These are phyloP conservation scores for Heritiera fomes DNA, from an alignment of 345 rosid species.

Conservation along the genomic window DNA sequence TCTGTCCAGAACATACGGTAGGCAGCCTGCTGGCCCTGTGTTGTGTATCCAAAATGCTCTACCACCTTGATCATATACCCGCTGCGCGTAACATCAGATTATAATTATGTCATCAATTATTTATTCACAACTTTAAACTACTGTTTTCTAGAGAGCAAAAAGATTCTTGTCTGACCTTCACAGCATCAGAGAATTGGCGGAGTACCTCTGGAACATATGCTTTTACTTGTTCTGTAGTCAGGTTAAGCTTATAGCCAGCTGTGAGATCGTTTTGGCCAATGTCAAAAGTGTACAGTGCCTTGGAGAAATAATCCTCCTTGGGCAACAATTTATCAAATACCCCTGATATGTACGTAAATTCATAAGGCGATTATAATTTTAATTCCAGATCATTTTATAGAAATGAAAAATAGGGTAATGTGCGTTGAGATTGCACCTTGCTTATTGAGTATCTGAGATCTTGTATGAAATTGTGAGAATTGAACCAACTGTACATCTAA, in stretches of 20 bases:
- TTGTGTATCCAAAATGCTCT: slow-evolving; percentile 68
- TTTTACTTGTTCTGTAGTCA: slow-evolving; percentile 60
- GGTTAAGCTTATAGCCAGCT: slow-evolving; percentile 58
- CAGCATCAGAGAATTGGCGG: slow-evolving; percentile 32
- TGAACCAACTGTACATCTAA: slow-evolving; percentile 43
- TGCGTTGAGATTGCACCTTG: slow-evolving; percentile 39
- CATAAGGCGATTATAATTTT: background rate
- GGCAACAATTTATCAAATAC: slow-evolving; percentile 46
- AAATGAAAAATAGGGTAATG: background rate
- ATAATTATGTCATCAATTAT: no score
- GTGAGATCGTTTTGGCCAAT: slow-evolving; percentile 72
- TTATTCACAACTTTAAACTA: no score
- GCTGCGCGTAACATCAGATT: no score
- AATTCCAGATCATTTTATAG: background rate
- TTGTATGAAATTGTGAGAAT: slow-evolving; percentile 50
- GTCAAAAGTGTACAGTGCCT: slow-evolving; percentile 50
- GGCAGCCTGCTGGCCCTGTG: slow-evolving; percentile 73
- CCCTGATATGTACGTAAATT: slow-evolving; percentile 29
- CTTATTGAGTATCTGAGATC: slow-evolving; percentile 39
- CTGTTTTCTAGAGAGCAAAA: no score
- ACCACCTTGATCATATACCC: slow-evolving; percentile 46
- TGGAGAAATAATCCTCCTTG: slow-evolving; percentile 31
- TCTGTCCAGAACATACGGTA: slow-evolving; percentile 57
- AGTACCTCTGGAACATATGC: slow-evolving; percentile 58
- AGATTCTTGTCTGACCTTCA: slow-evolving; percentile 32